Evolutionary conservation across 139 green algal genomes (phyloP).

Genomic region (Picochlorum sp.): DNA sequence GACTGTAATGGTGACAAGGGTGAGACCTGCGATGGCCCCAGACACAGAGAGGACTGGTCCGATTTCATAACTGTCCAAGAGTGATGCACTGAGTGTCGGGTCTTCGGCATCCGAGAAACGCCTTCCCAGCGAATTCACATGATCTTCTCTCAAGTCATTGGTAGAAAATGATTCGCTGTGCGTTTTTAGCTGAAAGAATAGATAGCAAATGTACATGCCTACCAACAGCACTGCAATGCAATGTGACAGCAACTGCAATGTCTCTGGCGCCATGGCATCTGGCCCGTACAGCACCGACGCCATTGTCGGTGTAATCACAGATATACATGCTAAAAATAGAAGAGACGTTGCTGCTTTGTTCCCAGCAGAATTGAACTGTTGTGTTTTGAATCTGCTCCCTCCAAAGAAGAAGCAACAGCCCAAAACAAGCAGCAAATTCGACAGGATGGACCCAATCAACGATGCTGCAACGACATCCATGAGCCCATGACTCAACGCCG

Average conservation of each 20-base stretch:
- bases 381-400: slow-evolving; percentile 53
- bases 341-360: slow-evolving; percentile 64
- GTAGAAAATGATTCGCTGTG: slow-evolving; percentile 47
- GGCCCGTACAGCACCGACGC: slow-evolving; percentile 30
- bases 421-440: slow-evolving; percentile 85
- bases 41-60: slow-evolving; percentile 52
- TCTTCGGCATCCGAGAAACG: not conserved
- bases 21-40: slow-evolving; percentile 41
- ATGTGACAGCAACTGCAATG: slow-evolving; percentile 41
- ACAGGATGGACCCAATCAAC: slow-evolving; percentile 79
- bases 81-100: not conserved
- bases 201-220: slow-evolving; percentile 64
- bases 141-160: not conserved
- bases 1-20: slow-evolving; percentile 59
- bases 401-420: slow-evolving; percentile 75
- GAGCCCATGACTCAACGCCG: slow-evolving; percentile 62
- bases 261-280: slow-evolving; percentile 14
- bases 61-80: slow-evolving; percentile 18
- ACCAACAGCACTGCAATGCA: slow-evolving; percentile 54
- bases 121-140: not conserved
- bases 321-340: slow-evolving; percentile 74
- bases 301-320: slow-evolving; percentile 62
- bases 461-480: slow-evolving; percentile 70
- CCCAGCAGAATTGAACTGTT: slow-evolving; percentile 62
- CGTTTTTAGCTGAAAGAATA: slow-evolving; percentile 74